Evolutionary conservation across 1,139 yeast genomes (phyloP), one percentile per base, ranked within the genome.

Genomic region (Zygosaccharomyces pseudobailii): DNA sequence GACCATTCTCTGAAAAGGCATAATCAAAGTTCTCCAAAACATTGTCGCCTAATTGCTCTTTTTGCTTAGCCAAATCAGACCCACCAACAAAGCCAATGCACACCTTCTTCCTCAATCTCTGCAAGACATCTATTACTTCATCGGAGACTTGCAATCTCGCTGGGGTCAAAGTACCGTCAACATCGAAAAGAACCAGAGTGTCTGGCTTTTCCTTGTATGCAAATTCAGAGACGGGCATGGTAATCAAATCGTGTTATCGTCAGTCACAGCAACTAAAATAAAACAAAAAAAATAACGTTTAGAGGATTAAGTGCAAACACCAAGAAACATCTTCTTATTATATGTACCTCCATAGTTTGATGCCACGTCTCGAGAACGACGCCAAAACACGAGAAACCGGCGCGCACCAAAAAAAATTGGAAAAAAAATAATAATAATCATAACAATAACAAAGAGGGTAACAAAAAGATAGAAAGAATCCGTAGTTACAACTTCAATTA

Each of bases 81-180:
- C 99, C 99, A 69, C 99, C 99, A 56, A 92, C 99, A 62, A 90
- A 92, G 49, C 99, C 99, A 72, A 92, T 80, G 46, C 86, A 96
- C 59, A 82, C 92, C 75, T 89, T 88, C 74, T 88, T 74, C 74
- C 96, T 86, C 68, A 94, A 79, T 60, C 83, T 79, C 53, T 71
- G 70, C 62, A 92, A 79, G 46, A 86, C 74, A 55, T 78, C 70
- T 65, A 74, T 79, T 84, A 92, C 86, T 71, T 89, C 96, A 47
- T 81, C 85, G 42, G 96, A 83, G 63, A 87, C 73, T 46, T 65
- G 72, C 68, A 87, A 81, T 76, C 99, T 87, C 52, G 98, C 97
- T 57, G 97, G 98, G 40, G 98, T 92, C 70, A 92, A 79, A 50
- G 99, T 92, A 58, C 97, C 98, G 68, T 92, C 99, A 58, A 92